phyloP scores from a whole-genome alignment of 306 rosid species.

The Corylus americana region DNA sequence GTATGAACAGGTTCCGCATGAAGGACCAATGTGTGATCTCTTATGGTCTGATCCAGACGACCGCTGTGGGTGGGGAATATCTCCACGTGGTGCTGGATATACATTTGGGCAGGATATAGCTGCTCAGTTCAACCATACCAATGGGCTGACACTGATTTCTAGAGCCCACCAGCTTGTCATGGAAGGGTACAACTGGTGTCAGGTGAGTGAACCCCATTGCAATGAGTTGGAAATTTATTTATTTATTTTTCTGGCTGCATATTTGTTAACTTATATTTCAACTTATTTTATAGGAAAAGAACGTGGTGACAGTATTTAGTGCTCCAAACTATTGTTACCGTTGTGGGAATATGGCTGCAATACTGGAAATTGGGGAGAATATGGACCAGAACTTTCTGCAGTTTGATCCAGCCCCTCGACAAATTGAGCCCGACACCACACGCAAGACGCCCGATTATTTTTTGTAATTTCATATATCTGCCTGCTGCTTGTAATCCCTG shows the following conservation, averaged over 20 bases:
- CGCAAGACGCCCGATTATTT: constrained; percentile 99
- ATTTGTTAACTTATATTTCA: constrained; percentile 26
- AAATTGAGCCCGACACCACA: constrained; percentile 93
- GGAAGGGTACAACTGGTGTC: constrained; percentile 99
- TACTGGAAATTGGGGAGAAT: constrained; percentile 91
- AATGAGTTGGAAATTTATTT: background rate
- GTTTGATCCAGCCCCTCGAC: constrained; percentile 98
- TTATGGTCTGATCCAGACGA: constrained; percentile 99
- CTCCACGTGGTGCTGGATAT: constrained; percentile 99
- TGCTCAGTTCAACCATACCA: constrained; percentile 87
- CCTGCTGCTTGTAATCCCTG: constrained; percentile 61
- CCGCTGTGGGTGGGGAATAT: constrained; percentile 99
- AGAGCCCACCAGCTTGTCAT: constrained; percentile 99
- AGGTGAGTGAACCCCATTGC: constrained; percentile 49
- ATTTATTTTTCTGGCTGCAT: background rate
- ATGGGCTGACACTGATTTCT: constrained; percentile 91
- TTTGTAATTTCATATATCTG: constrained; percentile 65
- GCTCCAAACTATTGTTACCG: constrained; percentile 98
- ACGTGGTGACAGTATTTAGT: constrained; percentile 96
- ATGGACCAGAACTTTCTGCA: constrained; percentile 99
- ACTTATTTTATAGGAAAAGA: constrained; percentile 72
- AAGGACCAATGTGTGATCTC: constrained; percentile 99
- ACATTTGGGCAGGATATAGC: constrained; percentile 99
- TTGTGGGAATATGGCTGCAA: constrained; percentile 99
- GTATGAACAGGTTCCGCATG: constrained; percentile 84